Base-by-base conservation (phyloP, 2,329 filamentous ascomycete species). In the Aspergillus latus region DNA sequence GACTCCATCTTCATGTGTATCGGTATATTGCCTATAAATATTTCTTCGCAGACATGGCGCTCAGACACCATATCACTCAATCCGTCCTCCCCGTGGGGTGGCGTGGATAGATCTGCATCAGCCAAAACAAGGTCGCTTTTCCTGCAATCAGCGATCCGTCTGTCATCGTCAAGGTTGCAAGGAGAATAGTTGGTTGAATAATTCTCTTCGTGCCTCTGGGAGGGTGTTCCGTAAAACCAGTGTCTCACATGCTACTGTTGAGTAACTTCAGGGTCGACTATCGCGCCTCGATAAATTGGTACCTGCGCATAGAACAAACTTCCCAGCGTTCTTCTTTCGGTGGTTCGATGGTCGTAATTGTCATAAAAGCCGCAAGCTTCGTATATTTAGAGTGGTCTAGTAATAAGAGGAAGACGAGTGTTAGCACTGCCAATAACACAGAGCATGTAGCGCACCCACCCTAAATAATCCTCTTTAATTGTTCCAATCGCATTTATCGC, bases 401-500 rank as follows among this genome's bases (percentile, higher is more conserved):
- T 21, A 4, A 29, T 30, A 39, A 49, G 36, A 45, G 46, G 32
- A 15, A 39, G 37, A 21, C 11, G 15, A 5, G 28, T 3, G 55
- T 70, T 52, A 66, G 61, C 47, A 52, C 45, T 34, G 8, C 46
- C 48, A 26, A 21, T 21, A 15, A 5, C 13, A 16, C 42, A 11
- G 10, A 29, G 26, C 9, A 42, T 15, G 40, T 16, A 46, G 37
- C 34, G 47, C 21, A 68, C 74, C 63, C 63, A 79, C 77, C 78
- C 78, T 63, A 80, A 71, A 62, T 73, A 80, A 65, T 79, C 84
- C 71, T 88, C 93, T 76, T 96, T 96, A 78, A 99, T 97, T 65
- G 91, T 97, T 59, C 92, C 94, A 73, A 99, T 96, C 37, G 93
- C 94, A 82, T 89, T 97, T 84, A 99, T 96, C 72, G 90, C 88